Evolutionary conservation across 1,139 yeast genomes (phyloP).

Genomic region (Candida neerlandica): DNA sequence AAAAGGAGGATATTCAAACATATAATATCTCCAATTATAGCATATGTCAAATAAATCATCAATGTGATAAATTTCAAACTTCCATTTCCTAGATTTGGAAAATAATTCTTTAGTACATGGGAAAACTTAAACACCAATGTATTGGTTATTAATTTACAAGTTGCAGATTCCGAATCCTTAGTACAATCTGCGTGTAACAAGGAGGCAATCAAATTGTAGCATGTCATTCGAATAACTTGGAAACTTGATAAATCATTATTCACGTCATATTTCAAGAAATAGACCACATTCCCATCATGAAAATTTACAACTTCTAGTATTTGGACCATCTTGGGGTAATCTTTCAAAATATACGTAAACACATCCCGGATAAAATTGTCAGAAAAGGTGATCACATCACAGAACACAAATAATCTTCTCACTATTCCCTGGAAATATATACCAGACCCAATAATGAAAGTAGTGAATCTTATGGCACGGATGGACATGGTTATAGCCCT

Average conservation of each 20-base stretch:
- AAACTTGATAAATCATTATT: conserved; percentile 12
- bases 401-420: conserved; percentile 25
- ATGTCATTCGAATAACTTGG: conserved; percentile 7
- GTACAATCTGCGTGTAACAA: conserved; percentile 12
- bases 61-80: conserved; percentile 24
- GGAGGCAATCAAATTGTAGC: conserved; percentile 10
- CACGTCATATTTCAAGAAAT: conserved; percentile 15
- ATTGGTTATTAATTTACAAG: conserved; percentile 13
- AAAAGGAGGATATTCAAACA: conserved; percentile 28
- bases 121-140: conserved; percentile 34
- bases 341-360: conserved; percentile 28
- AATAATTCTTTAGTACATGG: conserved; percentile 21
- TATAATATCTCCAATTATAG: conserved; percentile 32
- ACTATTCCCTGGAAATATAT: conserved; percentile 22
- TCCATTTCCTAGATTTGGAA: conserved; percentile 15
- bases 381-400: conserved; percentile 36
- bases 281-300: conserved; percentile 18
- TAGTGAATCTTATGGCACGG: conserved; percentile 20
- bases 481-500: conserved; percentile 12
- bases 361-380: conserved; percentile 31
- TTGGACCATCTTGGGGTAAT: conserved; percentile 17
- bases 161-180: neutral
- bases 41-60: conserved; percentile 30
- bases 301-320: conserved; percentile 16
- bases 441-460: conserved; percentile 24